Conservation (phyloP, 1,284 basidiomycete genomes). For the Apiotrichum montevideense region DNA sequence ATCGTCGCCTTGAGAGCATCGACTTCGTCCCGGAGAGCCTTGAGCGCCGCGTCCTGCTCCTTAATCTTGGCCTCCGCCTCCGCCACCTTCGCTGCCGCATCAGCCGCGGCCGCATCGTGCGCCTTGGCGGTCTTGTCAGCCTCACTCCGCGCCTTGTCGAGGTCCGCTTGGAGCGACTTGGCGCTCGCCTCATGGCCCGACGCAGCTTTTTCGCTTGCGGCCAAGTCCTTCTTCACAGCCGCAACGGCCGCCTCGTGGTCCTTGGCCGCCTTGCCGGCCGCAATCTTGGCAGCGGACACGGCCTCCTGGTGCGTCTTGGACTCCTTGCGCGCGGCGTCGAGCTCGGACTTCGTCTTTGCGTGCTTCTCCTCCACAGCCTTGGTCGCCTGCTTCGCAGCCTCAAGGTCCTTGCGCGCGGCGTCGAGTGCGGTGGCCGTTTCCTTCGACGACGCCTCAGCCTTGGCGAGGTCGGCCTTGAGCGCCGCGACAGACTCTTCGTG, state of each 20-base stretch:
- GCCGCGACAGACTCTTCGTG: constrained; percentile 1
- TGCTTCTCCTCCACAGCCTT: neutral
- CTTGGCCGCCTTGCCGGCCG: neutral
- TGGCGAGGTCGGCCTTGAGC: neutral
- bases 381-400: neutral
- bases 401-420: constrained; percentile 3
- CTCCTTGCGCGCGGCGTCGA: constrained; percentile 5
- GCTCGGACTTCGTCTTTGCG: neutral
- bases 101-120: neutral
- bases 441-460: neutral
- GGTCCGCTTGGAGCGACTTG: constrained; percentile 3
- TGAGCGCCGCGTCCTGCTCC: constrained; percentile 2
- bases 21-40: neutral
- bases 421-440: constrained; percentile 16
- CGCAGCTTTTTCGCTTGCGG: constrained; percentile 3
- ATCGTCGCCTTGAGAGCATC: neutral
- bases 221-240: neutral
- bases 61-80: neutral
- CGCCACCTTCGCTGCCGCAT: neutral
- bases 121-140: neutral
- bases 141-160: constrained; percentile 1
- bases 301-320: constrained; percentile 7
- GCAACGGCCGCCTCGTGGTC: constrained; percentile 2
- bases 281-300: neutral
- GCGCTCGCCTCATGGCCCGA: constrained; percentile 3